Evolutionary conservation across 768 basidiomycete genomes (phyloP).

Genomic region (Suillus discolor): DNA sequence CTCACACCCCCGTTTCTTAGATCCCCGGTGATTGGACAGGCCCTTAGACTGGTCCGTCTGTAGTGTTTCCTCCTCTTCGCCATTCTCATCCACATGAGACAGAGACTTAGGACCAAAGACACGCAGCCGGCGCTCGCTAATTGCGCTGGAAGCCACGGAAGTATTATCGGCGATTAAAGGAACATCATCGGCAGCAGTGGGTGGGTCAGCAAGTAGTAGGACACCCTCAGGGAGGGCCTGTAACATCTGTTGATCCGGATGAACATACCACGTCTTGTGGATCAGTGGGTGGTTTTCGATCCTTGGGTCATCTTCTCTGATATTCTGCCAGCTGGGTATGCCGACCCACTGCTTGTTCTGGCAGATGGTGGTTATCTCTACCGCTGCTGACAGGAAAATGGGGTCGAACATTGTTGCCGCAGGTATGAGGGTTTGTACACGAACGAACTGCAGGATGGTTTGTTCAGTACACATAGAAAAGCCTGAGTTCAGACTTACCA

Average conservation of each 20-base stretch:
- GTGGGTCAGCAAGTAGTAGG: not conserved
- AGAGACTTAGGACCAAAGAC: not conserved
- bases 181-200: not conserved
- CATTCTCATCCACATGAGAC: not conserved
- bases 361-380: not conserved
- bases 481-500: not conserved
- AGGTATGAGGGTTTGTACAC: not conserved
- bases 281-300: not conserved
- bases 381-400: not conserved
- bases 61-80: not conserved
- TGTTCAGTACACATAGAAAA: not conserved
- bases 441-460: not conserved
- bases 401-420: not conserved
- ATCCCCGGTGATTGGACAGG: not conserved
- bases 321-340: not conserved
- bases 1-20: not conserved
- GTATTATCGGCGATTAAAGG: not conserved
- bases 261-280: not conserved
- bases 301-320: conserved; percentile 1
- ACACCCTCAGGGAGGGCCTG: not conserved
- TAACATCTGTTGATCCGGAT: not conserved
- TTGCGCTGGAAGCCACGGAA: not conserved
- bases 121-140: not conserved
- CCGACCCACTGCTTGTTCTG: not conserved
- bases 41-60: not conserved